Evolutionary conservation across 768 basidiomycete species (phyloP).

Genomic region (Candolleomyces aberdarensis): DNA sequence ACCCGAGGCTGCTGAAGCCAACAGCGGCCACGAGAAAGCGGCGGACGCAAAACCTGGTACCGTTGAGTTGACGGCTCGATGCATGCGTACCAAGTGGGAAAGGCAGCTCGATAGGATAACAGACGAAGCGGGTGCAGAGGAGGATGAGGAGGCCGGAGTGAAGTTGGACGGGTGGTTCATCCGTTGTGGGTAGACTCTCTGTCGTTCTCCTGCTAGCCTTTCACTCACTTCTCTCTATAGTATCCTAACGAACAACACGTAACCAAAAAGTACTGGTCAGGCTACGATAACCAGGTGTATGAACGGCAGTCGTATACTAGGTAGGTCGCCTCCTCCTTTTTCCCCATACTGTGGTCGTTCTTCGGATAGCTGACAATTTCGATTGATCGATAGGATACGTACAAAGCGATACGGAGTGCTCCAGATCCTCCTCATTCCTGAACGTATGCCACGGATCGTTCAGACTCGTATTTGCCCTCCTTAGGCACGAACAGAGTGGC

Average conservation of each 20-base stretch:
- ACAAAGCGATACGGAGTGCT: constrained; percentile 77
- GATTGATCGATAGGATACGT: constrained; percentile 84
- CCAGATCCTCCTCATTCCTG: constrained; percentile 73
- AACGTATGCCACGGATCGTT: constrained; percentile 73
- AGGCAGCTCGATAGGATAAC: constrained; percentile 48
- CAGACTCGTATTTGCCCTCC: too few species aligned
- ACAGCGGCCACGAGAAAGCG: too few species aligned
- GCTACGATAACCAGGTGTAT: constrained; percentile 75
- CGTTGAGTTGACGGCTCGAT: constrained; percentile 49
- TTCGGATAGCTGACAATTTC: too few species aligned
- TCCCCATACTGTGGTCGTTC: background rate
- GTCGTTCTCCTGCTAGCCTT: too few species aligned
- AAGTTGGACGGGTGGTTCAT: constrained; percentile 61
- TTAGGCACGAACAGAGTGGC: too few species aligned
- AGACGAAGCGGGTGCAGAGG: constrained; percentile 40
- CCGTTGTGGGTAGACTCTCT: too few species aligned
- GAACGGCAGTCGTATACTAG: too few species aligned
- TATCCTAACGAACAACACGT: too few species aligned
- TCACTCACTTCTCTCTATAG: too few species aligned
- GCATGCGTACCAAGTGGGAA: too few species aligned
- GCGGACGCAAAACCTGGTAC: constrained; percentile 18
- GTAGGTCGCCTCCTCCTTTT: constrained; percentile 29
- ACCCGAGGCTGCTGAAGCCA: too few species aligned
- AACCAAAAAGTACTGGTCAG: too few species aligned
- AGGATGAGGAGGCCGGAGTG: constrained; percentile 26